A percentile compares a stretch with the other conserved stretches of the same genome.
These are phyloP conservation scores for Corrigiola litoralis DNA, from an alignment of 179 eudicot genomes.

Conservation along the genomic window DNA sequence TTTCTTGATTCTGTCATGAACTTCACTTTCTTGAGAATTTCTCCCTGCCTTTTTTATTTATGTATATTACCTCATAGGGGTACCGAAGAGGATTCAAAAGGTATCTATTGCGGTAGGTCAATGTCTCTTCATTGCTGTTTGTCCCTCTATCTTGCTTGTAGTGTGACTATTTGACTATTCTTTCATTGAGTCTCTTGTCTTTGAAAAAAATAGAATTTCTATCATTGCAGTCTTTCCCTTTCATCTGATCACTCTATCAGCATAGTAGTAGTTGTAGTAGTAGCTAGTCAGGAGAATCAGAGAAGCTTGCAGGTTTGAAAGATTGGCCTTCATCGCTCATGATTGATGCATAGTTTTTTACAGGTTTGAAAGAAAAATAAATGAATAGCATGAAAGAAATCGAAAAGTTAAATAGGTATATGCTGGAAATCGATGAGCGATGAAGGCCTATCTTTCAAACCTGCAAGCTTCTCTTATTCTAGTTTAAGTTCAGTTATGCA, in stretches of 20 bases:
- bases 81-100: too few relatives aligned
- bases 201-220: too few relatives aligned
- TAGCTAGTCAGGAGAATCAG: too few relatives aligned
- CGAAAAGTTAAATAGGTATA: not conserved
- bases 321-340: too few relatives aligned
- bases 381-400: not conserved
- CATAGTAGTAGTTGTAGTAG: too few relatives aligned
- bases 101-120: too few relatives aligned
- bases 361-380: too few relatives aligned
- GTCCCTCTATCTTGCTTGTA: not conserved
- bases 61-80: too few relatives aligned
- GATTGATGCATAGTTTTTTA: not conserved
- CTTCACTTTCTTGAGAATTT: not conserved
- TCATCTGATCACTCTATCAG: not conserved
- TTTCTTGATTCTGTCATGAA: not conserved
- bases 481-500: not conserved
- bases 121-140: not conserved
- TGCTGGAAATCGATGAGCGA: not conserved
- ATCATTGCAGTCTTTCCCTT: too few relatives aligned
- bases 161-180: not conserved
- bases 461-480: not conserved
- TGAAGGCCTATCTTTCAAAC: not conserved
- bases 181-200: too few relatives aligned
- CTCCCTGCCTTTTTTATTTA: not conserved
- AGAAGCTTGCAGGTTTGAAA: too few relatives aligned